Evolutionary conservation across 139 green algal genomes (phyloP), one percentile per base, ranked within the genome.

Genomic region (Chlorella sp.): DNA sequence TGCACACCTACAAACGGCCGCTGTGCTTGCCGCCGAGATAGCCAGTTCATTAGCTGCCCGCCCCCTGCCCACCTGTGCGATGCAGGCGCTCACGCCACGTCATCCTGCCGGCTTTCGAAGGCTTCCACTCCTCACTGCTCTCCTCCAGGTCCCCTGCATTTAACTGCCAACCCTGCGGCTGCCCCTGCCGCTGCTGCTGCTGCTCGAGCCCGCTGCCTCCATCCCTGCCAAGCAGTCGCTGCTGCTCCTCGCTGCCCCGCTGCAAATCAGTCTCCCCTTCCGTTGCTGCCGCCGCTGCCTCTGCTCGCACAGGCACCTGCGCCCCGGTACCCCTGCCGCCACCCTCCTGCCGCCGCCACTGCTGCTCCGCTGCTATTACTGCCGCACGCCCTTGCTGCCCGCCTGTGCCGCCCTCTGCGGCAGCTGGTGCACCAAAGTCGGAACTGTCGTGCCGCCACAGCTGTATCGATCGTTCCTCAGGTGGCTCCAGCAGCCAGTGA

Each of bases 21-120:
- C n/a, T n/a, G n/a, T n/a, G n/a, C n/a, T n/a, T n/a, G n/a, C n/a
- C n/a, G n/a, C n/a, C n/a, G n/a, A n/a, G n/a, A n/a, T n/a, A n/a
- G n/a, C n/a, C n/a, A n/a, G n/a, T n/a, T n/a, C n/a, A n/a, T n/a
- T n/a, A n/a, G n/a, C n/a, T n/a, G n/a, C n/a, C n/a, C n/a, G n/a
- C n/a, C n/a, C n/a, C n/a, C n/a, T 0, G 3, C 58, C 14, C 8
- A 74, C 77, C 77, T 54, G 88, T 90, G 14, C 79, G 68, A 2
- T 64, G 36, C 46, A 86, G 43, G 0, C 89, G 86, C 40, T 92
- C 86, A 17, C 54, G 41, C 74, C 41, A 75, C 3, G 64, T 44
- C 90, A 92, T 91, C 46, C 51, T 51, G 19, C 73, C 58, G 41
- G 77, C 77, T 83, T 83, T 32, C 40, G 77, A 60, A 20, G 51